Evolutionary conservation across 208 protist species (phyloP), one percentile per base, ranked within the genome.

Genomic region (Leishmania braziliensis): DNA sequence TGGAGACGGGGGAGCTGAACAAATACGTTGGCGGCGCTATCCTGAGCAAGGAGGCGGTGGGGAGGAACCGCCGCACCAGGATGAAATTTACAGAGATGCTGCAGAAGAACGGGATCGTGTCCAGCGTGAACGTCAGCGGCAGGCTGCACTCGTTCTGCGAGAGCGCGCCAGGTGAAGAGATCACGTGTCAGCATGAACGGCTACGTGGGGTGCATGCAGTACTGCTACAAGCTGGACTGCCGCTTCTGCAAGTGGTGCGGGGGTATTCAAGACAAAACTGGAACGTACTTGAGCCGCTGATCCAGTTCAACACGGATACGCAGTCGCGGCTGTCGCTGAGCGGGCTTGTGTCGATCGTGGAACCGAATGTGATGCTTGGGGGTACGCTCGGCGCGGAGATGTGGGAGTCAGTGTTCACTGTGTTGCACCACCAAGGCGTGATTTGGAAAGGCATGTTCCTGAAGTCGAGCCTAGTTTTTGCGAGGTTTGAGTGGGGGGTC

Each of bases 401-500:
- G 83, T 95, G 91, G 93, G 36, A 86, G 71, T 90, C 85, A 78
- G 92, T 95, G 50, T 77, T 89, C 36, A 82, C 88, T 53, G 92
- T 95, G 54, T 90, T 99, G 23, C 88, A 97, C 77, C 93, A 96
- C 79, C 95, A 99, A 86, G 90, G 99, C 69, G 96, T 99, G 70
- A 83, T 98, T 60, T 92, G 97, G 80, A 97, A 99, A 89, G 97
- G 98, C 68, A 97, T 89, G 48, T 90, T 99, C 54, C 95, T 99
- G 50, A 99, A 99, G 93, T 98, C 98, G 84, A 99, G 99, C 91
- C 99, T 99, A 98, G 93, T 99, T 46, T 91, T 98, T 29, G 88
- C 95, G 58, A 98, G 99, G 65, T 79, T 91, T 46, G 92, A 98
- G 77, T 92, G 70, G 72, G 84, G 83, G 62, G 88, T 84, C 65